Conservation (phyloP, 306 rosid genomes). For the Rosa persica region DNA sequence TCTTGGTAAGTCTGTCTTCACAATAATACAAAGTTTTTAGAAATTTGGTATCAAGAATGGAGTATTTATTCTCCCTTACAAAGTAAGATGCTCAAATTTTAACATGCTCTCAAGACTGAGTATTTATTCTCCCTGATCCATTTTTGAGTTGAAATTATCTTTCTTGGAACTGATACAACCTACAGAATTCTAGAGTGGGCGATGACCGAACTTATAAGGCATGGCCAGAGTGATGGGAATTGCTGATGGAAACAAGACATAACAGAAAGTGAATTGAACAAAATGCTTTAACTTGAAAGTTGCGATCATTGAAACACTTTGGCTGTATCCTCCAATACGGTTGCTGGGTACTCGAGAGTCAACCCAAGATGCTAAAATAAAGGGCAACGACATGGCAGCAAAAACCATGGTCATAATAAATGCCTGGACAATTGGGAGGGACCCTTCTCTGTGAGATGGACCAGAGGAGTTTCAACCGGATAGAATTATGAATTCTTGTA, state of each 20-base stretch:
- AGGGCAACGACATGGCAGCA: constrained; percentile 13
- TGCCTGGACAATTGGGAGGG: constrained; percentile 43
- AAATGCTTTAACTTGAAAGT: constrained; percentile 43
- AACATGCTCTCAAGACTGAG: too few species aligned
- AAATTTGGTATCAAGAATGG: too few species aligned
- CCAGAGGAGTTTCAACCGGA: neutral
- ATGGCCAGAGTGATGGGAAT: constrained; percentile 27
- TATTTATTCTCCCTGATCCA: constrained; percentile 22
- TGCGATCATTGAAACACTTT: constrained; percentile 42
- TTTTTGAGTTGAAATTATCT: constrained; percentile 15
- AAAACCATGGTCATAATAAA: constrained; percentile 26
- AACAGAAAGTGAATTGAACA: constrained; percentile 34
- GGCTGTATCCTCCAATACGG: constrained; percentile 43
- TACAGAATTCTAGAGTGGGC: constrained; percentile 44
- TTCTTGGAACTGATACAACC: constrained; percentile 46
- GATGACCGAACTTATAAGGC: constrained; percentile 44
- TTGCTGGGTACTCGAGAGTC: constrained; percentile 38
- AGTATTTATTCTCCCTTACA: neutral
- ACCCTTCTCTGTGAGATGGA: neutral
- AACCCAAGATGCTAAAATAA: neutral
- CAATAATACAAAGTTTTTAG: too few species aligned
- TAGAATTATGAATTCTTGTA: neutral
- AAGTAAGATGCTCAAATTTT: too few species aligned
- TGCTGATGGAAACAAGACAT: constrained; percentile 26
- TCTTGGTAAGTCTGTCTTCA: constrained; percentile 33